Base-by-base conservation (phyloP, 1,284 basidiomycete genomes). In the Xerocomus amazonicus region DNA sequence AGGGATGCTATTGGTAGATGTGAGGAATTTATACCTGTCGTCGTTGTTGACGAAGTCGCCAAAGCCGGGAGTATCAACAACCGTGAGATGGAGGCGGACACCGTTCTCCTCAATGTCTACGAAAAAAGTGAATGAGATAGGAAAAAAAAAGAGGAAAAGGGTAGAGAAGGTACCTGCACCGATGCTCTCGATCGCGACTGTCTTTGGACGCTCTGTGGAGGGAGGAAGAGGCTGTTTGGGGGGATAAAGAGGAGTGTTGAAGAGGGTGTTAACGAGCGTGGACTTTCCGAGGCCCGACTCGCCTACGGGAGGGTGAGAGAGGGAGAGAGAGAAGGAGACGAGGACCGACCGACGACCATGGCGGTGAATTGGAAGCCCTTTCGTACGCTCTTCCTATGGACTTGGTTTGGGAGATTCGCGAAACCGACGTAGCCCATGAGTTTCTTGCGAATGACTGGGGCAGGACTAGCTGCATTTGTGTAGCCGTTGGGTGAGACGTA, bases 31-130 rank as follows among this genome's bases (percentile, higher is more conserved):
- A 65, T 68, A 92, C 91, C 92, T 92, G 62, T 96, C 92, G 59
- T 95, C 91, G 70, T 97, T 98, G 79, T 97, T 97, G 67, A 97
- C 92, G 70, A 94, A 97, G 72, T 97, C 94, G 51, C 94, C 94
- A 62, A 96, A 97, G 28, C 94, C 93, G 47, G 93, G 93, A 35
- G 93, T 97, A 70, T 97, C 94, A 56, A 98, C 94, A 56, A 98
- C 95, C n/a, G 92, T 97, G 53, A 98, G 75, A 65, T 91, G 92
- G 47, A 98, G 82, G 58, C 92, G 82, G 48, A 97, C 93, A 51
- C 93, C 93, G 57, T 90, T 95, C 77, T 98, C 94, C 75, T 97
- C 95, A 62, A 98, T 97, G 69, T 98, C 94, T 96, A 70, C 45
- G 55, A 51, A 48, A 41, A 23, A 23, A 23, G 4, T 23, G 19